A percentile compares a stretch with the other conserved stretches of the same genome.
Evolutionary conservation across 257 asterid genomes (phyloP).

Genomic region (Lycium ferocissimum): DNA sequence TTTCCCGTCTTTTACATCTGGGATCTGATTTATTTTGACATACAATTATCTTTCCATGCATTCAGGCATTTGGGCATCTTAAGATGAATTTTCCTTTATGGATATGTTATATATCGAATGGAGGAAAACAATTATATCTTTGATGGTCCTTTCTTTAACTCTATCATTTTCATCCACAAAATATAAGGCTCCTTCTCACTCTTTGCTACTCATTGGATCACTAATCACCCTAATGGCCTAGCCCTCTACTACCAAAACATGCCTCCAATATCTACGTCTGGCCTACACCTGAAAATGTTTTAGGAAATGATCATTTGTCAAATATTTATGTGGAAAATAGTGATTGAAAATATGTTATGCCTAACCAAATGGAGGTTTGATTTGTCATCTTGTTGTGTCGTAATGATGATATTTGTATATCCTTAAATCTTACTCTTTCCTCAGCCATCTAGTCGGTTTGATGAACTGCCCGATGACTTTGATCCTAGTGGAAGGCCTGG

Average conservation of each 20-base stretch:
- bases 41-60: background rate
- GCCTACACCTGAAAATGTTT: constrained; percentile 1
- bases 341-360: background rate
- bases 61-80: background rate
- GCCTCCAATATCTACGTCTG: background rate
- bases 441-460: constrained; percentile 89
- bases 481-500: constrained; percentile 85
- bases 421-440: constrained; percentile 32
- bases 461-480: constrained; percentile 94
- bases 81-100: background rate
- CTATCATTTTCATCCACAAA: constrained; percentile 25
- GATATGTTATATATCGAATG: background rate
- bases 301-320: constrained; percentile 3
- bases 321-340: background rate
- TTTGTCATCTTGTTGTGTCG: background rate
- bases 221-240: background rate
- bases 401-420: constrained; percentile 25
- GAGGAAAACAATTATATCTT: background rate
- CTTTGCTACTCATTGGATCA: background rate
- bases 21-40: background rate
- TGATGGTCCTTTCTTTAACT: background rate
- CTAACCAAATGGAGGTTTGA: constrained; percentile 18
- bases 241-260: background rate
- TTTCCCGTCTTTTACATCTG: constrained; percentile 12
- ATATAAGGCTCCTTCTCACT: background rate